phyloP scores from a whole-genome alignment of 176 grass and related monocot species.

The Oryza nivara region DNA sequence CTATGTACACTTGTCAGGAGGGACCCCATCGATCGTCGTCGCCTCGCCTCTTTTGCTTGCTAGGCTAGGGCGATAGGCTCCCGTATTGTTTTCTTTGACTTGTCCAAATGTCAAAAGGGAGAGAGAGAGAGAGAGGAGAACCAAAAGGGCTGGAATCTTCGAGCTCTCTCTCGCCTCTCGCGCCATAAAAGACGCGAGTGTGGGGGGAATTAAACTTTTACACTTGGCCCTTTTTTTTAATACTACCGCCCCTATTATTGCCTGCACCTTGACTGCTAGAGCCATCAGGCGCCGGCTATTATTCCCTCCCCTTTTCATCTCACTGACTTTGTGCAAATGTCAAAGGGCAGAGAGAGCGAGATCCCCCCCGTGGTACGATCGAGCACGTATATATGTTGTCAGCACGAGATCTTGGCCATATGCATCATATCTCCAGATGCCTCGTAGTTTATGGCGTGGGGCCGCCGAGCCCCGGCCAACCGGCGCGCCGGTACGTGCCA shows the following conservation, averaged over 20 bases:
- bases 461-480: neutral
- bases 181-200: constrained; percentile 2
- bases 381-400: neutral
- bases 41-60: neutral
- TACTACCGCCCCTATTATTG: neutral
- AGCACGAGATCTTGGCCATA: constrained; percentile 29
- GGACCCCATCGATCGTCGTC: neutral
- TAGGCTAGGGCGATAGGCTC: neutral
- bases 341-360: constrained; percentile 23
- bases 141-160: constrained; percentile 30
- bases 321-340: constrained; percentile 47
- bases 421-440: constrained; percentile 11
- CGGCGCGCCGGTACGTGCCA: constrained; percentile 28
- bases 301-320: neutral
- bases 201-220: constrained; percentile 29
- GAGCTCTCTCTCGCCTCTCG: constrained; percentile 2
- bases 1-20: neutral
- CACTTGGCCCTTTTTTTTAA: neutral
- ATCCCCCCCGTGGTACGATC: neutral
- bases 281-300: constrained; percentile 26
- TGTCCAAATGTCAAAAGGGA: constrained; percentile 40
- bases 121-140: neutral
- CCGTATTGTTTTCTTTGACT: constrained; percentile 42
- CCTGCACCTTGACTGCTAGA: constrained; percentile 6
- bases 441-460: constrained; percentile 7